A percentile compares a stretch with the other conserved stretches of the same genome.
Evolutionary conservation across 768 basidiomycete genomes (phyloP).

Genomic region (Flagelloscypha sp.): DNA sequence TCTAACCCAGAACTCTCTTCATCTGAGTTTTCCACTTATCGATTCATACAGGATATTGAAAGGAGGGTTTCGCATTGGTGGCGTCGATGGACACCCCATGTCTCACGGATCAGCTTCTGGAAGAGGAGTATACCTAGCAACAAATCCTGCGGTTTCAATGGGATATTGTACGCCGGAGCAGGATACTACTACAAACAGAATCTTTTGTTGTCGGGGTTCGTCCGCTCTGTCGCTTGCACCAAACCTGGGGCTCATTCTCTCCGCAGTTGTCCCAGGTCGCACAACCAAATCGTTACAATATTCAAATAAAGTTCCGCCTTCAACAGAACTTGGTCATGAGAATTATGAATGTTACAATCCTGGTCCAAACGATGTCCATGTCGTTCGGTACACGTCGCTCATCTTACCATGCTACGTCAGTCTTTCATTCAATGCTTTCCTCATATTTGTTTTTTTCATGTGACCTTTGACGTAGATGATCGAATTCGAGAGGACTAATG

Average conservation of each 20-base stretch:
- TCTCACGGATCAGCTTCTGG: slow-evolving; percentile 5
- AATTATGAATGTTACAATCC: slow-evolving; percentile 1
- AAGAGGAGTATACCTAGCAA: slow-evolving; percentile 10
- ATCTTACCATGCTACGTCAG: slow-evolving; percentile 10
- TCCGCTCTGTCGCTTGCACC: too few relatives aligned
- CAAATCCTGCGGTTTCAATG: slow-evolving; percentile 4
- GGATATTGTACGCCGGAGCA: too few relatives aligned
- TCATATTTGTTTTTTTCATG: not conserved
- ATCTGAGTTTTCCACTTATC: too few relatives aligned
- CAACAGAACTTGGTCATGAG: slow-evolving; percentile 2
- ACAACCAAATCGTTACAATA: not conserved
- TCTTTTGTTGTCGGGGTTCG: too few relatives aligned
- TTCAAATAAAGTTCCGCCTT: not conserved
- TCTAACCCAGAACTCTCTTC: not conserved
- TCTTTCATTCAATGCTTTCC: not conserved
- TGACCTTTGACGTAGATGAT: slow-evolving; percentile 2
- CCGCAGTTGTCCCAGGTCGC: slow-evolving; percentile 1
- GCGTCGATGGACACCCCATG: slow-evolving; percentile 5
- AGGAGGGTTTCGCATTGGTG: slow-evolving; percentile 11
- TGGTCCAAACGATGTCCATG: slow-evolving; percentile 3
- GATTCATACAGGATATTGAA: slow-evolving; percentile 6
- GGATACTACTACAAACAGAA: too few relatives aligned
- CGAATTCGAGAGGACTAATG: too few relatives aligned
- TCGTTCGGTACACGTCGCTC: slow-evolving; percentile 8
- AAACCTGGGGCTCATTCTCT: too few relatives aligned